A percentile compares a stretch with the other conserved stretches of the same genome.
phyloP scores from a whole-genome alignment of 108 stramenopile species.

The Pseudonitzschia pungens region DNA sequence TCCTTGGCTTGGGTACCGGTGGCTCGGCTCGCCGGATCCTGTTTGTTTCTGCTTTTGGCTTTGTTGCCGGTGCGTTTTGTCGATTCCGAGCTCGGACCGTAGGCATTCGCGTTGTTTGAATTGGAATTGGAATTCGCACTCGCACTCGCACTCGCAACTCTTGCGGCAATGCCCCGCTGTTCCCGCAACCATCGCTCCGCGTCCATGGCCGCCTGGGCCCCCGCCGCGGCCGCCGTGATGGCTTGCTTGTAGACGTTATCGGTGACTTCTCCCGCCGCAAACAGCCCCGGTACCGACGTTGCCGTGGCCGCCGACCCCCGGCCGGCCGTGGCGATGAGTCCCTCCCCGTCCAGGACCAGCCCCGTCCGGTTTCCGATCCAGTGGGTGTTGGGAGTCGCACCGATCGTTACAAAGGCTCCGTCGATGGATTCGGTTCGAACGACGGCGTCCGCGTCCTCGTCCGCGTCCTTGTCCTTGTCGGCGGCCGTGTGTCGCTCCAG shows the following conservation, averaged over 20 bases:
- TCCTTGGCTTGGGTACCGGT: not conserved
- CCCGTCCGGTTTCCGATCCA: conserved; percentile 46
- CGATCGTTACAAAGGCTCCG: conserved; percentile 90
- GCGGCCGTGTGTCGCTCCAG: not conserved
- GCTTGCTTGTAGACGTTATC: conserved; percentile 89
- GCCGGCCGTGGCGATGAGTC: conserved; percentile 33
- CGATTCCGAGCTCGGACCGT: not conserved
- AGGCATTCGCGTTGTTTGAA: not conserved
- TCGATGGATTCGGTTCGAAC: conserved; percentile 18
- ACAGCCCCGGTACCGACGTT: conserved; percentile 77
- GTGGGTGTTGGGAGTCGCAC: conserved; percentile 84
- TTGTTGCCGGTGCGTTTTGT: not conserved
- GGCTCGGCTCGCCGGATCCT: too few species aligned
- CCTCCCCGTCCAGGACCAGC: conserved; percentile 65
- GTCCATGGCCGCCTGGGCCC: conserved; percentile 89
- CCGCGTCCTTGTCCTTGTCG: conserved; percentile 5
- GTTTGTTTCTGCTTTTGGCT: not conserved
- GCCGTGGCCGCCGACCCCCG: conserved; percentile 39
- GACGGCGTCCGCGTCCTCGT: too few species aligned
- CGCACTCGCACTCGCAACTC: not conserved
- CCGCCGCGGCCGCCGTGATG: conserved; percentile 84
- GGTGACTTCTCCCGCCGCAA: conserved; percentile 90
- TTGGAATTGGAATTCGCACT: not conserved
- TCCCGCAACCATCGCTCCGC: conserved; percentile 89
- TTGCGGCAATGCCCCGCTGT: conserved; percentile 29